Base-by-base conservation (phyloP, 2,329 filamentous ascomycete species). In the Monosporascus sp. region DNA sequence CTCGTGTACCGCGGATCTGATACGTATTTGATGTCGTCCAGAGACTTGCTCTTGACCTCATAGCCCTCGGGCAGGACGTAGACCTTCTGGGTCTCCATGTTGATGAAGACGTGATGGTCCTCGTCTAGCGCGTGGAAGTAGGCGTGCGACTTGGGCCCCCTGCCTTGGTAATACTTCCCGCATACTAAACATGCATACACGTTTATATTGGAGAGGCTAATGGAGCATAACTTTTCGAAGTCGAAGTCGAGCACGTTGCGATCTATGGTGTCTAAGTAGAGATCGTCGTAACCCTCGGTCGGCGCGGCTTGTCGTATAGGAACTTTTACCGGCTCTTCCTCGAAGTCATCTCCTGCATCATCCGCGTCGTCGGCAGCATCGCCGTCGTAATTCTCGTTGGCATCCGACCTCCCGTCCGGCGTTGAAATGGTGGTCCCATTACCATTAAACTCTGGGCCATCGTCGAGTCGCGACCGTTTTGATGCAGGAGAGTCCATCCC, bases 1-100 rank as follows among this genome's bases (percentile, higher is more conserved):
- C 86, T 88, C 38, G 85, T 85, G 70, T 96, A 94, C 47, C 84
- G 85, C 43, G 94, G 94, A 72, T 99, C 92, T 7, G 94, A 92
- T 50, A 97, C 93, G 70, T 94, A 96, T 72, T 97, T 97, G 75
- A 99, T 97, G 71, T 99, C 94, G 60, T 97, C 94, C 61, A 99
- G 82, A 49, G 91, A 93, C 72, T 92, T 92, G 73, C 89, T 96
- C 71, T 86, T 88, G 55, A 99, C 94, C 72, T 99, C 94, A 72
- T 99, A 99, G 50, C 93, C 93, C 70, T 99, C 94, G 1, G 94
- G 94, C 50, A 99, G 78, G 41, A 96, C 91, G 68, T 91, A 96
- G 40, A 96, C 90, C 69, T 86, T 89, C 70, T 95, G 91, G 4
- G 88, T 91, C 69, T 91, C 86, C 84, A 99, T 94, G 73, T 97